Percentiles rank a stretch among this genome's conserved stretches.
Evolutionary conservation across 768 basidiomycete species (phyloP).

Genomic region (Auriculariales sp.): DNA sequence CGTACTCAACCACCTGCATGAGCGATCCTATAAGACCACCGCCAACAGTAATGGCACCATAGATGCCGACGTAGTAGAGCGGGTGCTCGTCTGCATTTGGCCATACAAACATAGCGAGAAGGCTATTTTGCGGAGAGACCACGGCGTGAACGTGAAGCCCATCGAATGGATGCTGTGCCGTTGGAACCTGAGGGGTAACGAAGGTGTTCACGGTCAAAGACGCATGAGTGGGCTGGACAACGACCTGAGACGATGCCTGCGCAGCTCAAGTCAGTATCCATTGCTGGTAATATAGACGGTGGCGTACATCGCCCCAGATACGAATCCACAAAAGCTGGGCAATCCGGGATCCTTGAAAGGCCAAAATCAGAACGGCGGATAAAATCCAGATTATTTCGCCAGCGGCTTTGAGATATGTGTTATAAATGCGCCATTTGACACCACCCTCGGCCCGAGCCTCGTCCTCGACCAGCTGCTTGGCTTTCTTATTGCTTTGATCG

Average conservation of each 20-base stretch:
- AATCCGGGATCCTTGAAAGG: neutral
- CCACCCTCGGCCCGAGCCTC: conserved; percentile 18
- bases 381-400: conserved; percentile 10
- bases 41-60: conserved; percentile 10
- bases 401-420: conserved; percentile 19
- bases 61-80: conserved; percentile 12
- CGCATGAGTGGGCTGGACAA: neutral
- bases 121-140: neutral
- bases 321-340: conserved; percentile 15
- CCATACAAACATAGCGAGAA: conserved; percentile 1
- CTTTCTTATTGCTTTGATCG: conserved; percentile 6
- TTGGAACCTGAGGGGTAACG: neutral
- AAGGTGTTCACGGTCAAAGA: neutral
- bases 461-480: conserved; percentile 12
- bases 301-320: conserved; percentile 18
- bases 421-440: conserved; percentile 21
- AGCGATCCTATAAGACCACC: conserved; percentile 9
- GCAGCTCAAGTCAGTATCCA: too few relatives aligned
- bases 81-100: conserved; percentile 13
- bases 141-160: neutral
- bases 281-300: too few relatives aligned
- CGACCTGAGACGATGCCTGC: neutral
- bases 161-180: neutral
- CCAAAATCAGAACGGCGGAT: neutral
- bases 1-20: conserved; percentile 14